Evolutionary conservation across 164 flowering plant species (phyloP), one percentile per base, ranked within the genome.

Genomic region (Sedum album): DNA sequence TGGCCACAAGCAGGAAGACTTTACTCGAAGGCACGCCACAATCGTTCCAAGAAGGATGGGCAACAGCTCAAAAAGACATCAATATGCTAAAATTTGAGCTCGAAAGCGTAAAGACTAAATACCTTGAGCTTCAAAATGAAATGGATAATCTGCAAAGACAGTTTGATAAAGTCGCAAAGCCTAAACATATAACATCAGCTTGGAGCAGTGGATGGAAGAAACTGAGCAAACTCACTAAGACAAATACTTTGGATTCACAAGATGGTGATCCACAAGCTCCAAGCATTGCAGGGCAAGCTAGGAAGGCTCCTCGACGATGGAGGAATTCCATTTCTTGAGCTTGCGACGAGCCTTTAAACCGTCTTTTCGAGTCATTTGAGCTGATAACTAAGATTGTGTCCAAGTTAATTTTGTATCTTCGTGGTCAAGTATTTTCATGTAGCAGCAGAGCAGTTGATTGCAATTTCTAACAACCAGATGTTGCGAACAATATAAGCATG

Each of bases 151-250:
- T 88, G 51, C 96, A 88, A 60, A 77, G 72, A 60, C 86, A 88
- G 63, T 76, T 79, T 38, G 83, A 79, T 44, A 91, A 78, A 75
- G 60, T 77, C 25, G 73, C 61, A 62, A 72, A 31, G 69, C 79
- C 75, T 70, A 88, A 81, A 44, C 83, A 74, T 68, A 69, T 21
- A 20, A 11, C 48, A 44, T 66, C 79, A 10, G 64, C 76, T 36
- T 88, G 90, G 95, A 72, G 69, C 69, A 66, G 76, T 6, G 75
- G 84, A 39, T 91, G 90, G 92, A 78, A 70, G 66, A 88, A 86
- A 76, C 62, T 57, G 33, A 57, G 33, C 33, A 57, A 57, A 28
- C 35, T 57, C 17, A 30, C 33, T 11, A 57, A 57, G 62, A 26
- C 62, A 20, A 57, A 6, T 30, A 57, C 62, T 57, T 10, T 28